Conservation (phyloP, 1,139 yeast species). For the Martiniozyma asiatica region DNA sequence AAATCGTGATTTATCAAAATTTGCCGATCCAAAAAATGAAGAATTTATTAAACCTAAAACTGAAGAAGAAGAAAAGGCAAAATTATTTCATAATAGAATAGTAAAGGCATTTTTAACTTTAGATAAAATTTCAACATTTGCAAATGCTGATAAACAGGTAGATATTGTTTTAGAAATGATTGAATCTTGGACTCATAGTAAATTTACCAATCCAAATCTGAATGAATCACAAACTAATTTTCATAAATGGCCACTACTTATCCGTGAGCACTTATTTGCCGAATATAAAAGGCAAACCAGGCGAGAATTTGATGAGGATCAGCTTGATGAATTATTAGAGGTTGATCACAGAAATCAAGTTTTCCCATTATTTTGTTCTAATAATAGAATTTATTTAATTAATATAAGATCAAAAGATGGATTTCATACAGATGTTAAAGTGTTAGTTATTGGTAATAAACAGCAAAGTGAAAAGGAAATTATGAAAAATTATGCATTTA, state of each 20-base stretch:
- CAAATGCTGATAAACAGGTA: slow-evolving; percentile 14
- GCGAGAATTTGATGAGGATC: slow-evolving; percentile 20
- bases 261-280: slow-evolving; percentile 17
- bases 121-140: slow-evolving; percentile 11
- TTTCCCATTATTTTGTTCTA: slow-evolving; percentile 20
- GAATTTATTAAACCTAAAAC: neutral
- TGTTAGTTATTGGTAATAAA: slow-evolving; percentile 18
- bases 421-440: slow-evolving; percentile 14
- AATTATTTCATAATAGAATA: slow-evolving; percentile 11
- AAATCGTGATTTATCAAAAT: neutral
- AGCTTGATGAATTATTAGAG: slow-evolving; percentile 14
- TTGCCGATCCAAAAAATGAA: neutral
- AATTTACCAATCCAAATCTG: slow-evolving; percentile 8
- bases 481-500: slow-evolving; percentile 16
- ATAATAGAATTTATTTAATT: slow-evolving; percentile 18
- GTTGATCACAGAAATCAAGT: slow-evolving; percentile 18
- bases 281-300: slow-evolving; percentile 15
- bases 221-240: slow-evolving; percentile 5
- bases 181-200: slow-evolving; percentile 15
- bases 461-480: slow-evolving; percentile 17
- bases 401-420: slow-evolving; percentile 14
- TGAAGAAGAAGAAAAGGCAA: neutral
- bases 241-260: slow-evolving; percentile 13
- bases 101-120: slow-evolving; percentile 8
- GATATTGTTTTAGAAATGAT: slow-evolving; percentile 20